Conservation (phyloP, 768 basidiomycete genomes). For the Lactifluus volemus region DNA sequence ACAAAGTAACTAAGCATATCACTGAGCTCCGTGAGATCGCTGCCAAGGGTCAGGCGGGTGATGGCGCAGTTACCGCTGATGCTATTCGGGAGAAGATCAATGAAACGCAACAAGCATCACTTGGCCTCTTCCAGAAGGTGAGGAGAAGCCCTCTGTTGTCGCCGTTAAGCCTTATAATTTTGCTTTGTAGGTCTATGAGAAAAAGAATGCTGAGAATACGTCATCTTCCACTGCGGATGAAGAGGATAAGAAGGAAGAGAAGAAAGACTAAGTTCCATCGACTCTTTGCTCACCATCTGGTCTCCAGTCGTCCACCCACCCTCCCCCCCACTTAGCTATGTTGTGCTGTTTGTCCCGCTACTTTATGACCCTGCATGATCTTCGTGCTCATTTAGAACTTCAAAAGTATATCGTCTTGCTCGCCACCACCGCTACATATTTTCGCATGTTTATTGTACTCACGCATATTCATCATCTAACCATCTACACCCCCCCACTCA, state of each 20-base stretch:
- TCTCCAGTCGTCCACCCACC: neutral
- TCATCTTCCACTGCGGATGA: conserved; percentile 35
- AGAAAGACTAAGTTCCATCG: conserved; percentile 61
- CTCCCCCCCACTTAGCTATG: neutral
- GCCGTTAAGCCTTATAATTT: neutral
- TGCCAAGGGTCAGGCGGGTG: conserved; percentile 82
- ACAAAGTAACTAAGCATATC: conserved; percentile 86
- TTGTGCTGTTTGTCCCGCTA: neutral
- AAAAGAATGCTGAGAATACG: conserved; percentile 65
- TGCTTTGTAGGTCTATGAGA: conserved; percentile 59
- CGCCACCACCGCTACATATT: conserved; percentile 12
- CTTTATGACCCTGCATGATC: conserved; percentile 8
- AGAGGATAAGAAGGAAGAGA: conserved; percentile 45
- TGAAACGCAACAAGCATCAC: conserved; percentile 90
- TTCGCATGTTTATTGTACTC: conserved; percentile 15
- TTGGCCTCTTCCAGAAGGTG: conserved; percentile 92
- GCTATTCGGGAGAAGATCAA: conserved; percentile 85
- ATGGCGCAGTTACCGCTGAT: conserved; percentile 74
- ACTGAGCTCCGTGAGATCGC: conserved; percentile 83
- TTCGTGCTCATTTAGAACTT: conserved; percentile 16
- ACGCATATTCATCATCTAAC: conserved; percentile 7
- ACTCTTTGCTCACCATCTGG: neutral
- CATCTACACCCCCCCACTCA: conserved; percentile 17
- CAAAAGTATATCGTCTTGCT: conserved; percentile 16
- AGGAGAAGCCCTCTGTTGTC: neutral